Base-by-base conservation (phyloP, 2,329 filamentous ascomycete genomes). In the Colletotrichum siamense region DNA sequence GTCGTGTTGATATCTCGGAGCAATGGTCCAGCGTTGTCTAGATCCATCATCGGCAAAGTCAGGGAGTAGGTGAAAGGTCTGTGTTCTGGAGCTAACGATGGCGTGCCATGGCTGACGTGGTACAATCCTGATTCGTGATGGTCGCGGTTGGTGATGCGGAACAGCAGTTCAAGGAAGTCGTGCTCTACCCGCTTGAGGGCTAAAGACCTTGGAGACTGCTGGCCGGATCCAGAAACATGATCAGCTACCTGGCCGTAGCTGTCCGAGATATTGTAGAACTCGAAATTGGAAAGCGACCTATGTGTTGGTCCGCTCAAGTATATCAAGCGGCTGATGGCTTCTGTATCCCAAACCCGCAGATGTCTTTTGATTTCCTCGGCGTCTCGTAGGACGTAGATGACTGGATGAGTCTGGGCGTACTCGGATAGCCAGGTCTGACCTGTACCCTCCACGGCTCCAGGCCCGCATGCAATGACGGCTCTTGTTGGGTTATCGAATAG, bases 401-500 rank as follows among this genome's bases (percentile, higher is more conserved):
- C 92, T 0, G 94, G 94, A 80, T 95, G 92, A 0, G 89, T 91
- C 70, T 87, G 87, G 4, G 91, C 88, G 80, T 93, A 94, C 8
- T 92, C 89, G 69, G 90, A 88, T 18, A 96, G 86, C 7, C 93
- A 85, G 22, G 84, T 84, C 78, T 94, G 92, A 30, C 91, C 89
- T 69, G 87, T 90, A 77, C 90, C 90, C 79, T 94, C 93, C 84
- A 95, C 62, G 8, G 69, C 69, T 6, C 69, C 89, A 82, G 92
- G 94, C 0, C 92, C 94, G 81, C 93, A 95, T 6, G 95, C 92
- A 76, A 96, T 92, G 55, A 96, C 91, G 78, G 90, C 91, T 59
- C 90, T 90, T 62, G 88, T 89, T 52, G 87, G 85, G 79, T 95
- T 88, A 16, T 88, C 87, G 4, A 87, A 85, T 2, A 96, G 84